Conservation (phyloP, 768 basidiomycete genomes). For the Porphyrellus cyaneotinctus region DNA sequence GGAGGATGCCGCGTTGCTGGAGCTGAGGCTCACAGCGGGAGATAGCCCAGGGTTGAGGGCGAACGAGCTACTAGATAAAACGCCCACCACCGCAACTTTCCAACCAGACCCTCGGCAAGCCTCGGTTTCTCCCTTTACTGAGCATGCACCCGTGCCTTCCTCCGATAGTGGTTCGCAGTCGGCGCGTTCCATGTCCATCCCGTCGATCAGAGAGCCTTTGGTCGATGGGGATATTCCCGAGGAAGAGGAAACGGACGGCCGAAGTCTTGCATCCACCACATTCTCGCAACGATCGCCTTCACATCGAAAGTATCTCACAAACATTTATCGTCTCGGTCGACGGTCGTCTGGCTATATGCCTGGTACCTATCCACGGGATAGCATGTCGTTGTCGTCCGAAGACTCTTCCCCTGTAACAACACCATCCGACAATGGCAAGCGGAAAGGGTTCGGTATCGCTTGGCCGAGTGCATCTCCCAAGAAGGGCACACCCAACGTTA, state of each 20-base stretch:
- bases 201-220: conserved; percentile 28
- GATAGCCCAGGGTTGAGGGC: conserved; percentile 19
- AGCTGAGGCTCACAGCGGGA: conserved; percentile 49
- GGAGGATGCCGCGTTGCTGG: conserved; percentile 56
- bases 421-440: conserved; percentile 46
- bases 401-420: conserved; percentile 60
- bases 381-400: conserved; percentile 64
- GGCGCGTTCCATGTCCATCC: conserved; percentile 28
- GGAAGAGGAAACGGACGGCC: conserved; percentile 27
- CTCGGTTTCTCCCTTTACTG: conserved; percentile 23
- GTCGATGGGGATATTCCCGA: conserved; percentile 22
- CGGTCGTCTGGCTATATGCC: conserved; percentile 39
- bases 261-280: conserved; percentile 35
- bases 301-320: conserved; percentile 44
- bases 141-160: conserved; percentile 13
- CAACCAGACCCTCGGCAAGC: conserved; percentile 16
- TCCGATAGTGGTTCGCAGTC: conserved; percentile 22
- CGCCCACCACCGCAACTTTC: conserved; percentile 27
- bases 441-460: conserved; percentile 32
- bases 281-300: conserved; percentile 50
- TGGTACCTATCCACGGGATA: conserved; percentile 48
- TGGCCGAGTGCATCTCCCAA: conserved; percentile 53
- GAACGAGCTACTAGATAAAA: conserved; percentile 13
- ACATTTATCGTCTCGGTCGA: conserved; percentile 41
- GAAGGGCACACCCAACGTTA: conserved; percentile 40